phyloP scores from a whole-genome alignment of 2,329 filamentous ascomycete genomes.

The Dactylellina drechsleri region DNA sequence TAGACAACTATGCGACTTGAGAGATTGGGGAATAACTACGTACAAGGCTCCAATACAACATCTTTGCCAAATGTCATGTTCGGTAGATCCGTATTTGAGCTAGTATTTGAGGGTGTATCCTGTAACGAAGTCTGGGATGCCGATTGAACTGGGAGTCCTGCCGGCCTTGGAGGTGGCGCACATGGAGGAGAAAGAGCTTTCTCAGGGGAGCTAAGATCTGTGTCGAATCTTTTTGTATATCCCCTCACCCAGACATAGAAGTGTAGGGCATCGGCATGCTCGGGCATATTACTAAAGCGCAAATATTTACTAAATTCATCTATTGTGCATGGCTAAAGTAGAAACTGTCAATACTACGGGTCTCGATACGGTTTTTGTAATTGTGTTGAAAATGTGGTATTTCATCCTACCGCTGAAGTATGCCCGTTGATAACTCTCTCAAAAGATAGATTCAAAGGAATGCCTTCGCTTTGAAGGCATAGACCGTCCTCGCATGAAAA shows the following conservation, averaged over 20 bases:
- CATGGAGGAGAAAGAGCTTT: conserved; percentile 33
- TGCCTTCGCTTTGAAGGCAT: conserved; percentile 24
- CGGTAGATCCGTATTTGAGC: conserved; percentile 19
- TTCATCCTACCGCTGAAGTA: conserved; percentile 29
- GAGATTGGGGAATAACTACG: background rate
- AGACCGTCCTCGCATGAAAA: conserved; percentile 30
- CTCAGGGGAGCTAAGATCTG: conserved; percentile 25
- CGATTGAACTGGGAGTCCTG: background rate
- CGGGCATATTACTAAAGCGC: conserved; percentile 46
- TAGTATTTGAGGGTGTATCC: conserved; percentile 2
- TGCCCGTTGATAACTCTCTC: conserved; percentile 28
- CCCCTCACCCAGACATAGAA: conserved; percentile 43
- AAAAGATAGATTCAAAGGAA: conserved; percentile 41
- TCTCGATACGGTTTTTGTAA: too few species aligned
- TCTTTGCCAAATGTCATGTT: conserved; percentile 37
- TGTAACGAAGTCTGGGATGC: conserved; percentile 20
- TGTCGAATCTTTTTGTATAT: conserved; percentile 36
- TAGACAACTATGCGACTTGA: background rate
- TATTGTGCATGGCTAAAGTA: conserved; percentile 31
- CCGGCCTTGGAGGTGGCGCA: background rate
- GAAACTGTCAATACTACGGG: background rate
- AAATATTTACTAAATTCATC: conserved; percentile 45
- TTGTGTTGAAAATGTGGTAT: conserved; percentile 3
- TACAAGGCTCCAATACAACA: conserved; percentile 44
- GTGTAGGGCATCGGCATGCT: conserved; percentile 36